Base-by-base conservation (phyloP, 306 rosid genomes). In the Albizia julibrissin region DNA sequence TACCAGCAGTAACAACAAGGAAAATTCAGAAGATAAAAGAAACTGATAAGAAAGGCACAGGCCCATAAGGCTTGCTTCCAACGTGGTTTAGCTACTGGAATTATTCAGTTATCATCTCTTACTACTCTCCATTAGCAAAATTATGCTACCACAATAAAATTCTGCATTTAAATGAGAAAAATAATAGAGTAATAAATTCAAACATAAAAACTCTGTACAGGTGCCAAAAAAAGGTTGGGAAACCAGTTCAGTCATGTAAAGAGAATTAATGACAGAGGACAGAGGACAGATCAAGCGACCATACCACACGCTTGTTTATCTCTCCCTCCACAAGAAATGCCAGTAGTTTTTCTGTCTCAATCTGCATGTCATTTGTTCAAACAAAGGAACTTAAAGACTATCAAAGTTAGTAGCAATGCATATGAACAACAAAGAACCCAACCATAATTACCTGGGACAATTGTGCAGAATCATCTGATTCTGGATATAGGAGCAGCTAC, bases 391-490 rank as follows among this genome's bases (percentile, higher is more conserved):
- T 80, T 67, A 67, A 73, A 52, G 72, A 77, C 72, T 46, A 67
- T 70, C 39, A 56, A 40, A 74, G 59, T 3, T 26, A 24, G 67
- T 34, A 67, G 71, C 42, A 49, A 40, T 44, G 65, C 24, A 15
- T 16, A 76, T 37, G 29, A 67, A 86, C 16, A 62, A 65, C 39
- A 78, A 68, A 69, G 18, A 33, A 84, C 74, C 75, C 18, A 8
- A 22, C 59, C 72, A 71, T 43, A 46, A 64, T 82, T 91, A 96
- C 99, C 99, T 96, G 99, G 68, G 99, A 96, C 79, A 96, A 82
- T 81, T 96, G 99, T 34, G 99, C 99, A 61, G 99, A 96, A 81
- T 96, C 97, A 90, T 93, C 99, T 19, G 99, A 96, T 86, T 96
- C 99, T 1, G 99, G 99, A 72, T 92, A 83, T 75, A 96, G 97